Evolutionary conservation across 352 stramenopile species (phyloP), one percentile per base, ranked within the genome.

Genomic region (Lagenidium giganteum): DNA sequence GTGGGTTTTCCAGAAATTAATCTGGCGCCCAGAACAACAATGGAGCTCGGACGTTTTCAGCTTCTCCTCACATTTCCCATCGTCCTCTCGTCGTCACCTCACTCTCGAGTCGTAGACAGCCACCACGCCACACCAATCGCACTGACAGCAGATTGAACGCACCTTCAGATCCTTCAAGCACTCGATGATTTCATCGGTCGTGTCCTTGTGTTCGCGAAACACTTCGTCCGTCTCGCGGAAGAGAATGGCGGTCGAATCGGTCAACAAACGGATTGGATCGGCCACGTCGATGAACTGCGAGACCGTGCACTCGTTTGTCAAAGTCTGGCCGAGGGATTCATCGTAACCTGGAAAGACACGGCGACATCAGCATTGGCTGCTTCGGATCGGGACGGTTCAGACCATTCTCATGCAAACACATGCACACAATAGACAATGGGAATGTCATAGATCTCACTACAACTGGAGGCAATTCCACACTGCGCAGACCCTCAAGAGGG

Each of bases 201-300:
- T 97, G 8, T 66, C 44, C 3, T 70, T 67, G 56, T 93, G 84
- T 0, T 90, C 71, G 0, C 67, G 73, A 48, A 89, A 95, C n/a
- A 91, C 72, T 27, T 89, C 70, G 26, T 91, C 82, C 27, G 83
- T 65, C 0, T 72, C 69, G 11, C 85, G 41, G 63, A 98, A 99
- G 0, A 73, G 71, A 16, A 99, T 85, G 14, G 94, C 85, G 0
- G 93, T 98, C 26, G 87, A 90, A 39, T 97, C 87, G 3, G 89
- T 98, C 11, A 99, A 53, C 18, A 99, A 66, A 31, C 95, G 85
- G 42, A 99, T 97, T 5, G 97, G 95, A 50, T 99, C 95, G 20
- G 89, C 82, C 0, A 64, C 70, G 21, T 90, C 77, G 3, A 96
- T 60, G 39, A 96, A 96, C 36, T 96, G 83, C 6, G 73, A 75